phyloP scores from a whole-genome alignment of 352 stramenopile genomes.

The Phytophthora idaei region DNA sequence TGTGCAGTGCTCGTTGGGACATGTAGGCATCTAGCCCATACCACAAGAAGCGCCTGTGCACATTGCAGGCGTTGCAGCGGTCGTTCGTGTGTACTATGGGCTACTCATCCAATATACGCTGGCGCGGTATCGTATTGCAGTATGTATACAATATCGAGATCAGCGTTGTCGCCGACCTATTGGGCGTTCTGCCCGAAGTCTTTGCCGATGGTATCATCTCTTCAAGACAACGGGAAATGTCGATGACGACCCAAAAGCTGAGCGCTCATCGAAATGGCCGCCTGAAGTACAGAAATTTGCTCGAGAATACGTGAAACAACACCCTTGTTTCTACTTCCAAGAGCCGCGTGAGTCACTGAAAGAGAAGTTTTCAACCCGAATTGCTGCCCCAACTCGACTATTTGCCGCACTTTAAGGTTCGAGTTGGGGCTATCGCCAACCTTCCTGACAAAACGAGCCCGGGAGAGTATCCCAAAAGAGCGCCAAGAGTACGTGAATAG shows the following conservation, averaged over 20 bases:
- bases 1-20: no score
- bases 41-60: no score
- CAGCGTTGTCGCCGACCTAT: background rate
- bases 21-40: no score
- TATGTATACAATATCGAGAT: conserved; percentile 17
- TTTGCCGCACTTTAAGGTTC: background rate
- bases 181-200: background rate
- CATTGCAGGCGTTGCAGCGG: no score
- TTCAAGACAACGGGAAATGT: background rate
- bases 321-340: conserved; percentile 27
- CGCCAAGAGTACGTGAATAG: no score
- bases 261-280: conserved; percentile 7
- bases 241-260: background rate
- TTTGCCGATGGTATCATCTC: background rate
- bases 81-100: background rate
- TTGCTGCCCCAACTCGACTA: background rate
- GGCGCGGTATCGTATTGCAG: conserved; percentile 13
- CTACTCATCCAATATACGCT: conserved; percentile 14
- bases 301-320: conserved; percentile 9
- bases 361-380: conserved; percentile 2
- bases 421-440: conserved; percentile 13
- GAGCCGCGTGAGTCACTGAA: conserved; percentile 6
- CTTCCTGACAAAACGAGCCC: conserved; percentile 15
- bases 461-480: background rate
- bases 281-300: conserved; percentile 8